These are phyloP conservation scores for Aspergillus mulundensis DNA, from an alignment of 495 filamentous ascomycete species.

Conservation along the genomic window DNA sequence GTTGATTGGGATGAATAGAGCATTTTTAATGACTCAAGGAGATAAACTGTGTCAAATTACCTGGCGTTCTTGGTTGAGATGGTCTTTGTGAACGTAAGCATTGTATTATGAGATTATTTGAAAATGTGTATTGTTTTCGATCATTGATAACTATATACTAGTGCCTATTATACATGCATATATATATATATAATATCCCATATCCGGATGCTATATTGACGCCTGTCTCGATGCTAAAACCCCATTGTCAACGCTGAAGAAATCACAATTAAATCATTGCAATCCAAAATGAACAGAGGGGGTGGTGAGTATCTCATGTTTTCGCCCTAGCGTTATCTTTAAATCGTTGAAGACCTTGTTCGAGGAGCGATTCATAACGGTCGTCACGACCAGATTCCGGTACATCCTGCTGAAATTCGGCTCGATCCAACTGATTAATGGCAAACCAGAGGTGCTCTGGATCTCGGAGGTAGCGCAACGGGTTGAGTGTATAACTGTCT, in stretches of 20 bases:
- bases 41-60: background rate
- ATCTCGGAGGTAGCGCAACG: slow-evolving; percentile 35
- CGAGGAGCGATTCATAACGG: slow-evolving; percentile 26
- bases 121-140: slow-evolving; percentile 17
- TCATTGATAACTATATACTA: slow-evolving; percentile 10
- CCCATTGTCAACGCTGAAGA: slow-evolving; percentile 7
- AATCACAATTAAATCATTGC: slow-evolving; percentile 8
- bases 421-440: slow-evolving; percentile 32
- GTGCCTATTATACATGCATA: slow-evolving; percentile 1
- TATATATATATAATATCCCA: too few species aligned
- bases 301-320: slow-evolving; percentile 27
- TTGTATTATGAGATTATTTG: background rate
- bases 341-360: slow-evolving; percentile 32
- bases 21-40: slow-evolving; percentile 7
- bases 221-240: background rate
- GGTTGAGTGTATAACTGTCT: slow-evolving; percentile 39
- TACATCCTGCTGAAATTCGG: background rate
- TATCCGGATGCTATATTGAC: too few species aligned
- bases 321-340: slow-evolving; percentile 23
- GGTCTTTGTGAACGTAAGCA: background rate
- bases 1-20: slow-evolving; percentile 15
- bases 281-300: slow-evolving; percentile 5
- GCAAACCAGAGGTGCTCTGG: slow-evolving; percentile 39
- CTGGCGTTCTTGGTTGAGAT: background rate
- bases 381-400: slow-evolving; percentile 5